Evolutionary conservation across 2,329 filamentous ascomycete genomes (phyloP).

Genomic region (Talaromyces sp.): DNA sequence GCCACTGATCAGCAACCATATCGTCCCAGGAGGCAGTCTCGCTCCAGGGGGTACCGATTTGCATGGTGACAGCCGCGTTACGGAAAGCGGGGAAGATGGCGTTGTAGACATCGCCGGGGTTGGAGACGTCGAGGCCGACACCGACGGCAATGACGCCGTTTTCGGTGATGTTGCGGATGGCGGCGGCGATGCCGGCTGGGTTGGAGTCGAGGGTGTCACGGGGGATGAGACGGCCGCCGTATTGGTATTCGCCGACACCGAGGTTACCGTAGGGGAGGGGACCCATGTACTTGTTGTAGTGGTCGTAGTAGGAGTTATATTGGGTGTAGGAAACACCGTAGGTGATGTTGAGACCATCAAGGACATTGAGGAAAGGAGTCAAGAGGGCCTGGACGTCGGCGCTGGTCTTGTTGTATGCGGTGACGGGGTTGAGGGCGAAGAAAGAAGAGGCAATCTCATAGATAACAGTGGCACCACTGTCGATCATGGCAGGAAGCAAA

Average conservation of each 20-base stretch:
- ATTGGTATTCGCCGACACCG: conserved; percentile 24
- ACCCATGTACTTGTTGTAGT: conserved; percentile 6
- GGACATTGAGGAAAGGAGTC: conserved; percentile 10
- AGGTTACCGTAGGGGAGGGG: conserved; percentile 11
- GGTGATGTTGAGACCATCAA: neutral
- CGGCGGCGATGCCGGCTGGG: conserved; percentile 29
- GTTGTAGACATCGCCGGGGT: conserved; percentile 36
- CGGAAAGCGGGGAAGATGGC: conserved; percentile 45
- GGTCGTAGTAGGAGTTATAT: conserved; percentile 4
- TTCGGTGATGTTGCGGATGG: conserved; percentile 37
- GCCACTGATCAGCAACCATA: conserved; percentile 4
- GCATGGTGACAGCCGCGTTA: conserved; percentile 35
- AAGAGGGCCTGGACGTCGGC: neutral
- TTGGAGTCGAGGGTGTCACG: conserved; percentile 34
- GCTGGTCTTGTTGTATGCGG: conserved; percentile 7
- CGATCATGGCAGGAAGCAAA: conserved; percentile 8
- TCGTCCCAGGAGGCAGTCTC: conserved; percentile 37
- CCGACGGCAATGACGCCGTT: conserved; percentile 38
- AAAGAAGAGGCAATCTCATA: conserved; percentile 10
- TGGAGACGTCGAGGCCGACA: conserved; percentile 37
- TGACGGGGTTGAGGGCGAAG: conserved; percentile 11
- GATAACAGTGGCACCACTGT: neutral
- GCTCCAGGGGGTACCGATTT: conserved; percentile 40
- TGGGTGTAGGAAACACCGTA: conserved; percentile 10
- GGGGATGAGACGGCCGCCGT: conserved; percentile 38